Percentiles rank a stretch among this genome's conserved stretches.
Evolutionary conservation across 768 basidiomycete genomes (phyloP).

Genomic region (Leucosporidium yakuticum): DNA sequence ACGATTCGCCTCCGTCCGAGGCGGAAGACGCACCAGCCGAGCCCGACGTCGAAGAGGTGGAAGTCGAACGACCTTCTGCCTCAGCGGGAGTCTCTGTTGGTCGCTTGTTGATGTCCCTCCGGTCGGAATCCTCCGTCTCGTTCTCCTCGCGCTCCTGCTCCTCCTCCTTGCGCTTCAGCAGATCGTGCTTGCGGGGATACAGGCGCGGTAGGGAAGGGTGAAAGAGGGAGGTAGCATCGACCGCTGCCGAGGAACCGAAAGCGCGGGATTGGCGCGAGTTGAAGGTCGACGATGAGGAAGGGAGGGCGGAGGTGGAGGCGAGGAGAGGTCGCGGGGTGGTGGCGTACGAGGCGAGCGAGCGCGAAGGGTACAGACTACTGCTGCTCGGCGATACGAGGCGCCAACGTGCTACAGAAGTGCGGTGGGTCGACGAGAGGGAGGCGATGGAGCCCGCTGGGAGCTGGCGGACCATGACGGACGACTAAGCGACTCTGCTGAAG

Average conservation of each 20-base stretch:
- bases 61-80: no score
- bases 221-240: neutral
- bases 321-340: neutral
- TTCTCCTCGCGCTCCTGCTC: slow-evolving; percentile 3
- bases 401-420: neutral
- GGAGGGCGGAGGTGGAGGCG: neutral
- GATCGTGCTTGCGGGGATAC: no score
- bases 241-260: neutral
- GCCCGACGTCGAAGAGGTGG: neutral
- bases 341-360: neutral
- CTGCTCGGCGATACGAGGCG: neutral
- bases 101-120: neutral
- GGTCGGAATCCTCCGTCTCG: neutral
- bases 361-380: neutral
- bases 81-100: no score
- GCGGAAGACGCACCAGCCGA: slow-evolving; percentile 2
- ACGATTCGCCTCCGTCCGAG: slow-evolving; percentile 11
- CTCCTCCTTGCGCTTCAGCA: neutral
- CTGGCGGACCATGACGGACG: neutral
- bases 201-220: neutral
- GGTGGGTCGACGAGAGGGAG: neutral
- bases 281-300: neutral
- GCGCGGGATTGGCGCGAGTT: neutral
- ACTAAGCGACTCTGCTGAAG: no score
- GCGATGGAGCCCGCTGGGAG: neutral